These are phyloP conservation scores for Endoconidiophora laricicola DNA, from an alignment of 2,329 filamentous ascomycete genomes.

Conservation along the genomic window DNA sequence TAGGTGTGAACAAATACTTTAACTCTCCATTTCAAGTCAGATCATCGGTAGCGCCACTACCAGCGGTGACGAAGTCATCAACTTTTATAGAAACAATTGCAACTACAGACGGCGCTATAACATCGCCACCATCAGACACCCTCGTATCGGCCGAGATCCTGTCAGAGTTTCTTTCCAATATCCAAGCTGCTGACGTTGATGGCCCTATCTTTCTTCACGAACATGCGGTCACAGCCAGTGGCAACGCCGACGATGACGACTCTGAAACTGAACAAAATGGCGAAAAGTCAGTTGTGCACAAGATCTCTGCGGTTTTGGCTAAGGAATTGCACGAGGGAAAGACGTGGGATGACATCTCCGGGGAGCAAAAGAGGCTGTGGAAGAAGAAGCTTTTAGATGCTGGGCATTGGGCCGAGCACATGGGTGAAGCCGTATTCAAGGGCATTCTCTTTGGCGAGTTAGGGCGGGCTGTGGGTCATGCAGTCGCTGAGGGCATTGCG, in stretches of 20 bases:
- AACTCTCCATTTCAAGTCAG: slow-evolving; percentile 8
- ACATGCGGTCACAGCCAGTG: neutral
- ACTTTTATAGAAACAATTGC: neutral
- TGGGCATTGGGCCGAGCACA: slow-evolving; percentile 63
- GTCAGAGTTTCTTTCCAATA: slow-evolving; percentile 6
- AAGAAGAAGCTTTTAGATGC: slow-evolving; percentile 49
- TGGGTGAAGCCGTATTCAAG: slow-evolving; percentile 61
- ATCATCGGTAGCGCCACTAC: slow-evolving; percentile 7
- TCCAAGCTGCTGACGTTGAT: slow-evolving; percentile 2
- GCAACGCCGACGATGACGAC: neutral
- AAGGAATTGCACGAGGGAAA: slow-evolving; percentile 35
- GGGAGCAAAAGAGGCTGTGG: slow-evolving; percentile 49
- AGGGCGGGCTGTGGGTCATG: slow-evolving; percentile 41
- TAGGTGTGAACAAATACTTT: slow-evolving; percentile 19
- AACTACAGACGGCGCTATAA: neutral
- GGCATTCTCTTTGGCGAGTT: slow-evolving; percentile 64
- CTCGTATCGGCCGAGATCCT: slow-evolving; percentile 4
- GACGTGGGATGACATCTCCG: slow-evolving; percentile 54
- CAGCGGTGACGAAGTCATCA: slow-evolving; percentile 2
- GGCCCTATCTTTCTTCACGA: slow-evolving; percentile 9
- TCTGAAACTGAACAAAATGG: neutral
- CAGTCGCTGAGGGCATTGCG: slow-evolving; percentile 22
- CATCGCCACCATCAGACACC: neutral
- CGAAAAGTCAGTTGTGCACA: neutral
- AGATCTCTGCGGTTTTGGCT: slow-evolving; percentile 25